Conservation (phyloP, 2,329 filamentous ascomycete genomes). For the Cytospora piceicola region DNA sequence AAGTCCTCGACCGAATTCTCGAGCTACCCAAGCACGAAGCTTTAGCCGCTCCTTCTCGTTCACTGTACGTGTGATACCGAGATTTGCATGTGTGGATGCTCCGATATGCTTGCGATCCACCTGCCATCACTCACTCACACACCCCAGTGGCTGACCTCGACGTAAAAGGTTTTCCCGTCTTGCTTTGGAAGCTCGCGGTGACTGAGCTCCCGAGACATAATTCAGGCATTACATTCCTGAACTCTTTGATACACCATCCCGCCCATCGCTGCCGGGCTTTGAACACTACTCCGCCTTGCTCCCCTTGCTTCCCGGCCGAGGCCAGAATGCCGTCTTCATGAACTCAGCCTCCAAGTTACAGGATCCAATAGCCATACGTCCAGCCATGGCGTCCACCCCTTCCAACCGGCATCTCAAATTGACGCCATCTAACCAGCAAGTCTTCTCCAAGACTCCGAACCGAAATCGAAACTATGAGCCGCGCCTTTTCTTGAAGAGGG, state of each 20-base stretch:
- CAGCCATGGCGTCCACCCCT: constrained; percentile 60
- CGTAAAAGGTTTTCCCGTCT: background rate
- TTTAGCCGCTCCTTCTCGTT: constrained; percentile 15
- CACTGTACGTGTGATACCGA: constrained; percentile 13
- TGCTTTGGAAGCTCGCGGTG: background rate
- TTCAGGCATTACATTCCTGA: background rate
- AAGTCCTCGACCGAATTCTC: constrained; percentile 3
- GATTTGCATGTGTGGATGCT: constrained; percentile 21
- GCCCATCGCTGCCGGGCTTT: background rate
- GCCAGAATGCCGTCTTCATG: constrained; percentile 19
- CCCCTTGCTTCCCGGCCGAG: constrained; percentile 7
- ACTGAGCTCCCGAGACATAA: background rate
- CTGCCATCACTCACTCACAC: background rate
- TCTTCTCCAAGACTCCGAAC: constrained; percentile 65
- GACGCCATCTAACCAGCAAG: constrained; percentile 79
- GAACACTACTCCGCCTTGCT: constrained; percentile 7
- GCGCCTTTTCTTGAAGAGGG: constrained; percentile 74
- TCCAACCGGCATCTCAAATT: constrained; percentile 64
- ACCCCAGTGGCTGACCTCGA: background rate
- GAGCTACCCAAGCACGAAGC: constrained; percentile 4
- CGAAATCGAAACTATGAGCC: constrained; percentile 57
- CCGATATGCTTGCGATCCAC: constrained; percentile 12
- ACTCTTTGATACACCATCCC: background rate
- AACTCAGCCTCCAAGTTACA: background rate
- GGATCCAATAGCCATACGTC: background rate